Evolutionary conservation across 1,284 basidiomycete genomes (phyloP).

Genomic region (Leccinum subspadiceum): DNA sequence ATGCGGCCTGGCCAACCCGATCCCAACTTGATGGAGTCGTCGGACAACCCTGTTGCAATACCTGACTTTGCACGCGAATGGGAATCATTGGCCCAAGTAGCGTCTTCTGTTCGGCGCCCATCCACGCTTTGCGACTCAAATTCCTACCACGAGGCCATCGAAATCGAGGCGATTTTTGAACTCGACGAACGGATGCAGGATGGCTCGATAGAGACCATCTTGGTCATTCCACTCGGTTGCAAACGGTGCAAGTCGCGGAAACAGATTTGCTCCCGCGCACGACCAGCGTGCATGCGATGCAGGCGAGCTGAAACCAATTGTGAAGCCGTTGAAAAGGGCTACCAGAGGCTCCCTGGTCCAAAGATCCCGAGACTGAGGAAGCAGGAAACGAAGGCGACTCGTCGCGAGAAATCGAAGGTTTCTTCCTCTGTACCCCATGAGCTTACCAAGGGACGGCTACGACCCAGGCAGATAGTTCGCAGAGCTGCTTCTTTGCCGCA

Average conservation of each 20-base stretch:
- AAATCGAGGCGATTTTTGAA: slow-evolving; percentile 29
- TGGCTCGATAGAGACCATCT: slow-evolving; percentile 14
- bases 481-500: not conserved
- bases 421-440: not conserved
- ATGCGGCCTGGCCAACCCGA: slow-evolving; percentile 11
- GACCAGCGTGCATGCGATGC: slow-evolving; percentile 25
- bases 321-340: slow-evolving; percentile 4
- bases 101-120: slow-evolving; percentile 27
- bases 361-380: slow-evolving; percentile 9
- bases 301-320: slow-evolving; percentile 7
- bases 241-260: slow-evolving; percentile 7
- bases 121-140: slow-evolving; percentile 12
- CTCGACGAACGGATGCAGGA: slow-evolving; percentile 16
- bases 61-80: slow-evolving; percentile 25
- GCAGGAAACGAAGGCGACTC: not conserved
- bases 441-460: not conserved
- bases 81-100: slow-evolving; percentile 14
- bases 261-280: slow-evolving; percentile 27
- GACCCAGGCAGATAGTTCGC: not conserved
- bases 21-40: not conserved
- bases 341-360: slow-evolving; percentile 26
- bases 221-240: slow-evolving; percentile 25
- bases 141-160: slow-evolving; percentile 23
- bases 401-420: not conserved
- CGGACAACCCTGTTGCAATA: slow-evolving; percentile 3